Evolutionary conservation across 768 basidiomycete genomes (phyloP), one percentile per base, ranked within the genome.

Genomic region (Pulveroboletus sp.): DNA sequence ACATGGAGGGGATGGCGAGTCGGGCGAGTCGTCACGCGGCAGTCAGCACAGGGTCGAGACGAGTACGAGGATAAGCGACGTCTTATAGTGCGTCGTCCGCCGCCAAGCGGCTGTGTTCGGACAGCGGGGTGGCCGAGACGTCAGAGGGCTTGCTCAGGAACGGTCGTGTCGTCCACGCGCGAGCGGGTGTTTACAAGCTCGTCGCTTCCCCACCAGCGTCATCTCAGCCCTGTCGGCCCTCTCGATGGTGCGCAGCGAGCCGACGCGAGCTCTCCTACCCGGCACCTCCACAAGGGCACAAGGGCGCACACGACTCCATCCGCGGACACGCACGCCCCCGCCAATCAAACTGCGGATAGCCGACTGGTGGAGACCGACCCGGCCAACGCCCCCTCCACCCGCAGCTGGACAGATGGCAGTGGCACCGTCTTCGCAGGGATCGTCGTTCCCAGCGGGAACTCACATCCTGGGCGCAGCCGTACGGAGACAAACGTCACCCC

Each of bases 1-100:
- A 70, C 69, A 70, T 70, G 8, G 46, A 27, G 28, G 33, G 39
- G 18, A 46, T 38, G 9, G 24, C 18, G 30, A 33, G 43, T 24
- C 43, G 31, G 43, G 24, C 12, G 11, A 24, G 43, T 18, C 5
- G 32, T 31, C 10, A 36, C 38, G n/a, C 35, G 39, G 43, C 33
- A 11, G 24, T 6, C 17, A 17, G 35, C 12, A 15, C 14, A 8
- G n/a, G 21, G 21, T 21, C 15, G 12, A 28, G 26, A 40, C 41
- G 11, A 46, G 11, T 12, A 6, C 39, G 27, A 24, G 32, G 9
- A 33, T 32, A 28, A 31, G 21, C 31, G 41, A 47, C 10, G 48
- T 7, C 46, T 42, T 55, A 57, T 54, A 57, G n/a, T n/a, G 41
- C 56, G 38, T 46, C 45, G 35, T 39, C 39, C 47, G 27, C 35